phyloP scores from a whole-genome alignment of 179 eudicot genomes.

The Beta lomatogona region DNA sequence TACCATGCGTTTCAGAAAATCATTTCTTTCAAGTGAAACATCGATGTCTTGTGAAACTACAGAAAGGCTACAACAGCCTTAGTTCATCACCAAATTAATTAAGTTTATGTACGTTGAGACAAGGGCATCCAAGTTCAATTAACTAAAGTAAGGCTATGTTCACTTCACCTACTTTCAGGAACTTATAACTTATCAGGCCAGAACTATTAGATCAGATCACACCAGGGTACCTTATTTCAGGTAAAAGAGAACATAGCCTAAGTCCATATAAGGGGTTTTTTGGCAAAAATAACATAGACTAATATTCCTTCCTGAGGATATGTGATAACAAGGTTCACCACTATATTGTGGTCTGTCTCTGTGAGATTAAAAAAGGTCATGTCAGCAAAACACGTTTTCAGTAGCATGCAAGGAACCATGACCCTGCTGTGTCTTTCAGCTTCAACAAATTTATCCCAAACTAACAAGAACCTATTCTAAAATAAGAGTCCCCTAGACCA shows the following conservation, averaged over 20 bases:
- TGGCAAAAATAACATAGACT: no score
- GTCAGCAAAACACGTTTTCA: background rate
- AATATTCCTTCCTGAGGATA: background rate
- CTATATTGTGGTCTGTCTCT: background rate
- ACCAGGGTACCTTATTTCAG: background rate
- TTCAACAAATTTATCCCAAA: background rate
- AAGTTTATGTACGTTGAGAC: background rate
- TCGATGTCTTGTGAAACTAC: background rate
- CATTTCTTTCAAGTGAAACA: background rate
- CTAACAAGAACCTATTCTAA: background rate
- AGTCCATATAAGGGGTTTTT: no score
- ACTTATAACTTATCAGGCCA: no score
- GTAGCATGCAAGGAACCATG: background rate
- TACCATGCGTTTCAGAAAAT: background rate
- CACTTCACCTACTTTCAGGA: background rate
- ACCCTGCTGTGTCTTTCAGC: background rate
- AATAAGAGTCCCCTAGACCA: background rate
- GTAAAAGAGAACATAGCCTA: background rate
- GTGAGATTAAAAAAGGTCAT: background rate
- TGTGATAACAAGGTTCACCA: background rate
- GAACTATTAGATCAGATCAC: no score
- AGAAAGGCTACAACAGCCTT: background rate
- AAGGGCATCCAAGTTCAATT: background rate
- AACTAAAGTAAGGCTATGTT: background rate
- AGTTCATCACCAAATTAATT: background rate